Base-by-base conservation (phyloP, 2,329 filamentous ascomycete genomes). In the Botrytis hyacinthi region DNA sequence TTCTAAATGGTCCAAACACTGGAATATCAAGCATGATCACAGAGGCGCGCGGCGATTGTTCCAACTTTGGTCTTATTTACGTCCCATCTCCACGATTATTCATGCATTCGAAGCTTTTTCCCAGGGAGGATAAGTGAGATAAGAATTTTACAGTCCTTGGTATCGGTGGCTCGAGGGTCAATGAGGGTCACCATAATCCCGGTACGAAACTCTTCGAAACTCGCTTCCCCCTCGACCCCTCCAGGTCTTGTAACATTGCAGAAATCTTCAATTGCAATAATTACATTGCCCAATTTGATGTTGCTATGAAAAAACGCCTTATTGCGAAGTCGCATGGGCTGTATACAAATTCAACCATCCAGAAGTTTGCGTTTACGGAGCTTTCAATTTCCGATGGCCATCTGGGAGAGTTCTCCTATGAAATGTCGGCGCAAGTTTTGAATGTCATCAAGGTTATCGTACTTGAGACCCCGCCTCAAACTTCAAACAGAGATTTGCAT, bases 401-500 rank as follows among this genome's bases (percentile, higher is more conserved):
- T 32, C 35, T 44, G 22, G 37, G 35, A n/a, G 40, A 69, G 35
- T 69, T 32, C 14, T 59, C 48, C 60, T 18, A 40, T 40, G 35
- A n/a, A 37, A 42, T 42, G 35, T 18, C 40, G 35, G 5, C 3
- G 48, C 66, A 42, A 26, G 69, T 71, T 63, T 51, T 35, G 51
- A 48, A 67, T 61, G 10, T 51, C 37, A 51, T 69, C 51, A 48
- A 66, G 51, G 62, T 57, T 37, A 70, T 71, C 32, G 62, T 59
- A 70, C 67, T 70, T 73, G 71, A 75, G 73, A 74, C 74, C 76
- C 75, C 75, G 69, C 77, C 73, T 76, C 75, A 77, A 76, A 78
- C 75, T 63, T 73, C 75, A 77, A 78, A 76, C 77, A 73, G 70
- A 71, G 61, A 74, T 77, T 75, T 76, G 73, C 76, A 76, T 76